A percentile compares a stretch with the other conserved stretches of the same genome.
phyloP scores from a whole-genome alignment of 805 yeast species.

The Zygosaccharomyces bailii region DNA sequence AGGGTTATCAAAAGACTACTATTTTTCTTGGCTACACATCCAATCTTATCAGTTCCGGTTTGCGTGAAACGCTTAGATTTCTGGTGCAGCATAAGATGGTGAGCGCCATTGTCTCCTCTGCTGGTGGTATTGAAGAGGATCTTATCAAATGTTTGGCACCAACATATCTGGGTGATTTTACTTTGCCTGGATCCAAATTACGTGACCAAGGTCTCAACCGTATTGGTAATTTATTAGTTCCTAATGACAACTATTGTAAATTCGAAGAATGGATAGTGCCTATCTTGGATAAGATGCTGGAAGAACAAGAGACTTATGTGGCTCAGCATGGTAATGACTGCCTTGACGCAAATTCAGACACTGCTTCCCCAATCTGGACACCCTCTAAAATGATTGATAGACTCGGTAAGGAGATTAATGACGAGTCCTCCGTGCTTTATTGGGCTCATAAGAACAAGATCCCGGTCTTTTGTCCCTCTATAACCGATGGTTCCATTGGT shows the following conservation, averaged over 20 bases:
- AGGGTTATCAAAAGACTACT: constrained; percentile 79
- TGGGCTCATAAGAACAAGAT: constrained; percentile 98
- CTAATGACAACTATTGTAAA: constrained; percentile 95
- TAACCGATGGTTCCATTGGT: constrained; percentile 98
- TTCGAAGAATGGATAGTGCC: constrained; percentile 99
- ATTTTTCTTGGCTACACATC: constrained; percentile 96
- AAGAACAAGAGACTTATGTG: constrained; percentile 78
- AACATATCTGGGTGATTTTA: constrained; percentile 89
- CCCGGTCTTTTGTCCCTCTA: constrained; percentile 95
- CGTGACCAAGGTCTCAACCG: constrained; percentile 97
- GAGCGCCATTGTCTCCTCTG: constrained; percentile 92
- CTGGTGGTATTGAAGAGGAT: constrained; percentile 98
- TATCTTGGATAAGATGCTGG: constrained; percentile 76
- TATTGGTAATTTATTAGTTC: constrained; percentile 94
- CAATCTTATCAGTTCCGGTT: constrained; percentile 89
- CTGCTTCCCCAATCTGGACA: constrained; percentile 70
- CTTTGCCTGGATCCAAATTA: constrained; percentile 71
- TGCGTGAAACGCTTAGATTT: constrained; percentile 84
- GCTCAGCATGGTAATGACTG: constrained; percentile 48
- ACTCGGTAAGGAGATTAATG: constrained; percentile 90
- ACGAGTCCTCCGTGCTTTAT: constrained; percentile 88
- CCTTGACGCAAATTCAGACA: constrained; percentile 49
- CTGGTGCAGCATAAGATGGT: constrained; percentile 93
- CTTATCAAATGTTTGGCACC: constrained; percentile 95
- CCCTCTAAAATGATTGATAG: constrained; percentile 92